Evolutionary conservation across 495 filamentous ascomycete species (phyloP).

Genomic region (Xylaria palmicola): DNA sequence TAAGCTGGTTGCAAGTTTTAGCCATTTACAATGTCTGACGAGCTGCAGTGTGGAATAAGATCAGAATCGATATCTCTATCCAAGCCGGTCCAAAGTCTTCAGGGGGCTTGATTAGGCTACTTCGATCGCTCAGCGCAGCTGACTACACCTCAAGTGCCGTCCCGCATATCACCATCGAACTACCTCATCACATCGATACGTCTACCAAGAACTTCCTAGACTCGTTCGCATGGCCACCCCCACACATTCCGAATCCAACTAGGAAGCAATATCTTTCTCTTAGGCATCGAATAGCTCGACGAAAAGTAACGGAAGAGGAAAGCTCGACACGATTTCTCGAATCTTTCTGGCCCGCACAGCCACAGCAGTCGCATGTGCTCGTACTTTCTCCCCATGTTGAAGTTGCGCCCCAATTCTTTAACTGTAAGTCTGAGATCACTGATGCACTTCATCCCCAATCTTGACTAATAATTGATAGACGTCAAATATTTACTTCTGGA

Average conservation of each 20-base stretch:
- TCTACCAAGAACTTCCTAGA: slow-evolving; percentile 60
- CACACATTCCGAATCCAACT: slow-evolving; percentile 35
- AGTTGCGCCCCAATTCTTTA: slow-evolving; percentile 71
- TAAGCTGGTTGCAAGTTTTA: slow-evolving; percentile 37
- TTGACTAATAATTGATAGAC: slow-evolving; percentile 29
- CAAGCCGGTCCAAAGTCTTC: slow-evolving; percentile 66
- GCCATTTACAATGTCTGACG: slow-evolving; percentile 12
- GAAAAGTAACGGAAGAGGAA: slow-evolving; percentile 56
- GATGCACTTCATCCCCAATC: neutral
- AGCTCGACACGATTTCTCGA: slow-evolving; percentile 71
- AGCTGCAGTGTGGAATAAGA: slow-evolving; percentile 66
- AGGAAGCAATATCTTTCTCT: slow-evolving; percentile 57
- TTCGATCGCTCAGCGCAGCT: slow-evolving; percentile 68
- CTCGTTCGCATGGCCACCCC: slow-evolving; percentile 63
- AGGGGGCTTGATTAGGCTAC: slow-evolving; percentile 68
- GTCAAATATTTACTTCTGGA: slow-evolving; percentile 70
- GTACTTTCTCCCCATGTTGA: slow-evolving; percentile 75
- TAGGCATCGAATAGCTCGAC: slow-evolving; percentile 64
- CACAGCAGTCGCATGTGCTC: slow-evolving; percentile 65
- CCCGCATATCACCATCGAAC: slow-evolving; percentile 77
- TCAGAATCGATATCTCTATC: slow-evolving; percentile 73
- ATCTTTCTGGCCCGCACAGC: slow-evolving; percentile 72
- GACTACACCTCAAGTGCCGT: slow-evolving; percentile 65
- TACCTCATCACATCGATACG: slow-evolving; percentile 64
- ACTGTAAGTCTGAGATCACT: slow-evolving; percentile 53